Evolutionary conservation across 2,329 filamentous ascomycete species (phyloP).

Genomic region (Paecilomyces fulvus): DNA sequence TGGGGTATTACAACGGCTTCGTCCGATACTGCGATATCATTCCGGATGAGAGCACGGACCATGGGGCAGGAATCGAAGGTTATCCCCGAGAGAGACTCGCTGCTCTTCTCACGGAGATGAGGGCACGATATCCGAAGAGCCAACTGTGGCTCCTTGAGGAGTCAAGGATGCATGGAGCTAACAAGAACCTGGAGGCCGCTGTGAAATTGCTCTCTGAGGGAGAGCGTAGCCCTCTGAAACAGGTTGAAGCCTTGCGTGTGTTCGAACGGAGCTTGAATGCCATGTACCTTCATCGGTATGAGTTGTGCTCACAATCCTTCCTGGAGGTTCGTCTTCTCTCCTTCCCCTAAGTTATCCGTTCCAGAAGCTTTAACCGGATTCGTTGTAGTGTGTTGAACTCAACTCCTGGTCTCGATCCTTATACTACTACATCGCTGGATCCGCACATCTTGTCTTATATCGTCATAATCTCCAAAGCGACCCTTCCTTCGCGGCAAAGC

Average conservation of each 20-base stretch:
- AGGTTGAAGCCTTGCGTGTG: conserved; percentile 73
- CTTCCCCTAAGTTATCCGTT: conserved; percentile 4
- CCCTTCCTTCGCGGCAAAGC: conserved; percentile 40
- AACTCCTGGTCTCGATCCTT: conserved; percentile 88
- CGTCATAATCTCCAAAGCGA: conserved; percentile 37
- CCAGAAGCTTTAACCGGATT: conserved; percentile 1
- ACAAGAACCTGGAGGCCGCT: conserved; percentile 58
- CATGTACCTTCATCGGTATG: conserved; percentile 73
- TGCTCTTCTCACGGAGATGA: conserved; percentile 63
- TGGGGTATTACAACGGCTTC: conserved; percentile 83
- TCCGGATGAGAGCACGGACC: conserved; percentile 39
- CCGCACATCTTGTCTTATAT: conserved; percentile 73
- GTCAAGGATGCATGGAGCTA: conserved; percentile 63
- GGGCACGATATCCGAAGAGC: conserved; percentile 68
- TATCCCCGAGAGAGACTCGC: conserved; percentile 64
- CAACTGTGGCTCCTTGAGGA: conserved; percentile 85
- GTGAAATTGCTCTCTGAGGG: conserved; percentile 56
- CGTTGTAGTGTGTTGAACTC: conserved; percentile 55
- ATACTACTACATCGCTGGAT: conserved; percentile 82
- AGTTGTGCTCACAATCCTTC: conserved; percentile 65
- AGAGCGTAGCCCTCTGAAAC: conserved; percentile 66
- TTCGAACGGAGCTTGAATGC: conserved; percentile 75
- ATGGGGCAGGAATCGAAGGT: conserved; percentile 53
- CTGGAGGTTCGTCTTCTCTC: conserved; percentile 40
- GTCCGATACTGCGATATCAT: conserved; percentile 84